A percentile compares a stretch with the other conserved stretches of the same genome.
Conservation (phyloP, 2,329 filamentous ascomycete genomes). For the Intubia oerlemansii region DNA sequence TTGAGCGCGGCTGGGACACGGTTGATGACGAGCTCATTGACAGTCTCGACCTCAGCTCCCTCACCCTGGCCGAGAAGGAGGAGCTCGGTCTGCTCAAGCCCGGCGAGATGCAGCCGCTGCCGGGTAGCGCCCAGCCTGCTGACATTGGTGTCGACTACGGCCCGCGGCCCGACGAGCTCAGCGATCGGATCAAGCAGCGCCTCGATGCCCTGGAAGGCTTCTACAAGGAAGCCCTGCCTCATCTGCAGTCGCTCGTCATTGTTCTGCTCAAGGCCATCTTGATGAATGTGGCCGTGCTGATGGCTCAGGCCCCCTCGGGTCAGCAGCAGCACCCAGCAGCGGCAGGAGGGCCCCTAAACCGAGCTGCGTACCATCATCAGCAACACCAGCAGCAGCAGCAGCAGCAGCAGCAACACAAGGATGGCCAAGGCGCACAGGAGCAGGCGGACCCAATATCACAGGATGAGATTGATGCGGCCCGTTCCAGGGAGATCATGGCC, state of each 20-base stretch:
- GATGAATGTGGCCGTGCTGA: slow-evolving; percentile 69
- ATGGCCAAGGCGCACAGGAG: slow-evolving; percentile 16
- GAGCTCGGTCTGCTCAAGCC: slow-evolving; percentile 23
- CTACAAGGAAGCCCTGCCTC: slow-evolving; percentile 59
- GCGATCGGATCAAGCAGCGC: slow-evolving; percentile 37
- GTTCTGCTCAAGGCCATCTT: slow-evolving; percentile 79
- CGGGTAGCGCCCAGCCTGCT: background rate
- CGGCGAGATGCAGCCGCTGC: slow-evolving; percentile 7
- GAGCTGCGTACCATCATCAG: too few species aligned
- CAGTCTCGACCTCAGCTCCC: slow-evolving; percentile 16
- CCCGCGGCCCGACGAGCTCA: slow-evolving; percentile 23
- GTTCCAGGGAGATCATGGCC: slow-evolving; percentile 67
- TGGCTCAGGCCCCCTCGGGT: slow-evolving; percentile 32
- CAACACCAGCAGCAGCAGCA: too few species aligned
- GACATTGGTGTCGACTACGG: slow-evolving; percentile 23
- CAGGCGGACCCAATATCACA: slow-evolving; percentile 13
- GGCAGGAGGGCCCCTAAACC: too few species aligned
- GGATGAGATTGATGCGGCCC: slow-evolving; percentile 64
- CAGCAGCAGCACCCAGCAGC: slow-evolving; percentile 23
- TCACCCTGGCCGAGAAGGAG: slow-evolving; percentile 21
- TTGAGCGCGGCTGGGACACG: slow-evolving; percentile 70
- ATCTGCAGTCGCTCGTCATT: slow-evolving; percentile 82
- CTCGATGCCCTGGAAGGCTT: slow-evolving; percentile 59
- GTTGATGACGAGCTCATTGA: slow-evolving; percentile 20
- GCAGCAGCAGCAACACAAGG: too few species aligned